Evolutionary conservation across 805 yeast genomes (phyloP).

Genomic region (Cyberlindnera maclurae): DNA sequence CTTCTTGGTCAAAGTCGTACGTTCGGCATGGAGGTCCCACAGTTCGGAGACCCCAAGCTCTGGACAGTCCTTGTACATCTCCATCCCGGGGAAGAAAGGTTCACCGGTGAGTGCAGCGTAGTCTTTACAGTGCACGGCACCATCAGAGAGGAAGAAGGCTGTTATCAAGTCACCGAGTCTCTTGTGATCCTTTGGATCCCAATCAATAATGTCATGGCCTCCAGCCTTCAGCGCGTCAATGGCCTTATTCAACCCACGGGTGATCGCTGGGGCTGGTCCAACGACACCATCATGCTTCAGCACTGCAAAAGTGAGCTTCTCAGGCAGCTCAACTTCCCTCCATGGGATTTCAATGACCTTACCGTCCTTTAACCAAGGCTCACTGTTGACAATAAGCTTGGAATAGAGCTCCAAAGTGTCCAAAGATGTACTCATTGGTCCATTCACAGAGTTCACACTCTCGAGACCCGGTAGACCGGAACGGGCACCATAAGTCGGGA

Average conservation of each 20-base stretch:
- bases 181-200: constrained; percentile 36
- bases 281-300: constrained; percentile 36
- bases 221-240: constrained; percentile 27
- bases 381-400: constrained; percentile 24
- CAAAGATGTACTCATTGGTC: constrained; percentile 37
- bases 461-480: constrained; percentile 21
- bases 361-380: constrained; percentile 40
- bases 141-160: constrained; percentile 31
- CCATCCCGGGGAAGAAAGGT: constrained; percentile 37
- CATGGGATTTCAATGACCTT: constrained; percentile 35
- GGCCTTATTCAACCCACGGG: constrained; percentile 35
- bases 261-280: constrained; percentile 43
- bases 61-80: constrained; percentile 29
- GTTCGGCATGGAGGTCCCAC: constrained; percentile 36
- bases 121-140: constrained; percentile 31
- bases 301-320: constrained; percentile 35
- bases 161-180: constrained; percentile 28
- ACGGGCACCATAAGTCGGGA: constrained; percentile 26
- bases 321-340: constrained; percentile 29
- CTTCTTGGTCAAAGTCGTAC: constrained; percentile 32
- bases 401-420: constrained; percentile 32
- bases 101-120: constrained; percentile 35
- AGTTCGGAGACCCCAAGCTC: constrained; percentile 32
- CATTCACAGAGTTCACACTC: constrained; percentile 37
- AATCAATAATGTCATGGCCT: constrained; percentile 46